A percentile compares a stretch with the other conserved stretches of the same genome.
phyloP scores from a whole-genome alignment of 2,329 filamentous ascomycete genomes.

The Myriangium duriaei region DNA sequence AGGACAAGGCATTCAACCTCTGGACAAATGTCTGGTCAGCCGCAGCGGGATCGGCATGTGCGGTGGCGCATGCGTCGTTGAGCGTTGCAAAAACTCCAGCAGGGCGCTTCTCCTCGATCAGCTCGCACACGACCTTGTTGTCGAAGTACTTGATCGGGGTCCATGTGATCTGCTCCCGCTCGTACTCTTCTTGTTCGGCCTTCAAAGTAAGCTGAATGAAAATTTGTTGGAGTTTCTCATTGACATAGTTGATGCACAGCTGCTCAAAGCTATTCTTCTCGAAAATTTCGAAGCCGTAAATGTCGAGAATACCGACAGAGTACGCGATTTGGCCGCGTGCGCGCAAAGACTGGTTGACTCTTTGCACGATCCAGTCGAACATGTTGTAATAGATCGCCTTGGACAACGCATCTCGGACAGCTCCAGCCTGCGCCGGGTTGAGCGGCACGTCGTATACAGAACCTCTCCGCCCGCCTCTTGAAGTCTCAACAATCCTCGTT shows the following conservation, averaged over 20 bases:
- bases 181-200: conserved; percentile 95
- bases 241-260: conserved; percentile 98
- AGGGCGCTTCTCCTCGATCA: conserved; percentile 85
- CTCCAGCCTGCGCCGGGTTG: conserved; percentile 72
- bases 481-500: conserved; percentile 68
- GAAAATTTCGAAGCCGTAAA: conserved; percentile 98
- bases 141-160: conserved; percentile 99
- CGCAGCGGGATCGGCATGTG: conserved; percentile 84
- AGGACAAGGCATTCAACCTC: conserved; percentile 73
- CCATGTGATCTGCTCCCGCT: conserved; percentile 92
- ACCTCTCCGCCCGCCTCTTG: conserved; percentile 51
- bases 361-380: conserved; percentile 95
- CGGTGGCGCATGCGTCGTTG: conserved; percentile 97
- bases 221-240: conserved; percentile 97
- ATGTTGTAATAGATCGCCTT: conserved; percentile 97
- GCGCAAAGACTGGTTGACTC: conserved; percentile 78
- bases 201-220: conserved; percentile 97
- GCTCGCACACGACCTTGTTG: conserved; percentile 95
- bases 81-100: conserved; percentile 88
- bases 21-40: conserved; percentile 95
- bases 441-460: conserved; percentile 64
- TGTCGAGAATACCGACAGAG: conserved; percentile 92
- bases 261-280: conserved; percentile 99
- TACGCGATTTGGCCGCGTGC: conserved; percentile 64
- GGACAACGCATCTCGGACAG: conserved; percentile 80